Conservation (phyloP, 345 rosid genomes). For the Eucalyptus viminalis region DNA sequence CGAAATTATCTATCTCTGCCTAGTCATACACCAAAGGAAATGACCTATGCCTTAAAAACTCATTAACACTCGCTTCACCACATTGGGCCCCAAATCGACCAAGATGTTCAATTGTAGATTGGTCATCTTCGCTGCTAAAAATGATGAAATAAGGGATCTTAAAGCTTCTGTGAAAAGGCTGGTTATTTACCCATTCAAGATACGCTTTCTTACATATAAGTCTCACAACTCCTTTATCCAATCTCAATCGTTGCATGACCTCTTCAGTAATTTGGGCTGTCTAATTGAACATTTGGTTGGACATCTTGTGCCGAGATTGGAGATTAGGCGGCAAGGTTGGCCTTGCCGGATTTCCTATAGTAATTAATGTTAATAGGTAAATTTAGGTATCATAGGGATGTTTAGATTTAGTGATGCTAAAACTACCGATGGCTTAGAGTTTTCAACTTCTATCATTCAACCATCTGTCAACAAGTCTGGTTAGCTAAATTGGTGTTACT, state of each 20-base stretch:
- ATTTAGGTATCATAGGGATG: neutral
- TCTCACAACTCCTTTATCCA: neutral
- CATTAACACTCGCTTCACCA: neutral
- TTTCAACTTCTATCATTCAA: neutral
- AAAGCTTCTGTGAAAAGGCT: neutral
- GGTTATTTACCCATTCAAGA: neutral
- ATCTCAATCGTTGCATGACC: neutral
- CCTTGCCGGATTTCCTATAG: neutral
- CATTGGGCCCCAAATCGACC: neutral
- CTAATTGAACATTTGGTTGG: neutral
- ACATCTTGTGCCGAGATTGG: neutral
- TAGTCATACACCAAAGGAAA: neutral
- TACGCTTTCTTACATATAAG: no score
- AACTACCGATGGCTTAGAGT: neutral
- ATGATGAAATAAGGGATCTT: neutral
- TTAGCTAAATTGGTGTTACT: neutral
- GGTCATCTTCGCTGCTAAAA: neutral
- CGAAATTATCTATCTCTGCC: neutral
- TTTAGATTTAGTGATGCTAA: neutral
- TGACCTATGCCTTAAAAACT: neutral
- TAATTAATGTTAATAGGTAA: neutral
- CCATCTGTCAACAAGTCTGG: neutral
- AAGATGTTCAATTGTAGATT: neutral
- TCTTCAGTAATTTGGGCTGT: neutral
- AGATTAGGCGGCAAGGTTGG: neutral